These are phyloP conservation scores for Globisporangium acanthophoron DNA, from an alignment of 352 stramenopile genomes.

Conservation along the genomic window DNA sequence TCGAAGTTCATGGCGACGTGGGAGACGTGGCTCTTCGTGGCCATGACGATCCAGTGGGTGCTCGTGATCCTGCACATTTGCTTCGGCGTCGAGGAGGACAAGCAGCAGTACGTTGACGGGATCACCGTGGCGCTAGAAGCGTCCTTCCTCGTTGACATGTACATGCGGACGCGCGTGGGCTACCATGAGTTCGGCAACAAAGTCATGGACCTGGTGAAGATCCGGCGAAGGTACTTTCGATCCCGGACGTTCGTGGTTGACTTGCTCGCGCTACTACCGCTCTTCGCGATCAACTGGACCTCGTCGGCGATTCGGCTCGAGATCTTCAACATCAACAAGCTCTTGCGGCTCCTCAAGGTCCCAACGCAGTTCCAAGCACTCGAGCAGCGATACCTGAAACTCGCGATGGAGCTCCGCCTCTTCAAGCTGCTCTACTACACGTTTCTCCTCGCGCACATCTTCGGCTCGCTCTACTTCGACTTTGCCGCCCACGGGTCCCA, in stretches of 20 bases:
- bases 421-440: conserved; percentile 60
- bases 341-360: conserved; percentile 42
- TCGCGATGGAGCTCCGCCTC: conserved; percentile 33
- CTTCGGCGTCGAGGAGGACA: conserved; percentile 23
- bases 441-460: conserved; percentile 41
- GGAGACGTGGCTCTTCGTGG: conserved; percentile 39
- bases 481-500: conserved; percentile 37
- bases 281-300: conserved; percentile 38
- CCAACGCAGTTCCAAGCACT: conserved; percentile 31
- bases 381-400: conserved; percentile 38
- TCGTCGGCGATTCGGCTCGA: conserved; percentile 19
- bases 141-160: conserved; percentile 40
- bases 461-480: conserved; percentile 51
- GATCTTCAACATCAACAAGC: conserved; percentile 47
- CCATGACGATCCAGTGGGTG: conserved; percentile 43
- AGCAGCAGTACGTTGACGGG: conserved; percentile 19
- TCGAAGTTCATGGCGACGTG: conserved; percentile 25
- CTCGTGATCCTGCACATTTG: conserved; percentile 35
- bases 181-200: conserved; percentile 56
- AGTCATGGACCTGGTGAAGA: conserved; percentile 28
- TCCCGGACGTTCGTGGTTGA: conserved; percentile 37
- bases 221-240: conserved; percentile 29
- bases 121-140: conserved; percentile 29
- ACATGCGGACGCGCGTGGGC: conserved; percentile 31
- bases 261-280: conserved; percentile 26